Base-by-base conservation (phyloP, 2,329 filamentous ascomycete genomes). In the Phoma herbarum region DNA sequence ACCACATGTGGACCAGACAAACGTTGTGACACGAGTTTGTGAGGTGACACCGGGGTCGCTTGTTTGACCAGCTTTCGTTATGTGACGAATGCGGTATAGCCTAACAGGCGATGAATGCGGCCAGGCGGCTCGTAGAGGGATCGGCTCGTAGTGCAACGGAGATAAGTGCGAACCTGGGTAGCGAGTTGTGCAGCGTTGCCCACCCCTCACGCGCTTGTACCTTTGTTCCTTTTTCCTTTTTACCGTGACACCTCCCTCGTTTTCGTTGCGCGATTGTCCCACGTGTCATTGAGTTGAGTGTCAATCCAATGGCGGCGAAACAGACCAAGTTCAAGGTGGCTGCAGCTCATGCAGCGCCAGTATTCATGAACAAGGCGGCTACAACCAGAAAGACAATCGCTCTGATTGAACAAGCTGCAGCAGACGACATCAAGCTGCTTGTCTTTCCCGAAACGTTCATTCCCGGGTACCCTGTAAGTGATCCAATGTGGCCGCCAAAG, bases 391-490 rank as follows among this genome's bases (percentile, higher is more conserved):
- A 77, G 51, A 72, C 73, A 16, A 49, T 76, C 16, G 42, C 52
- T 8, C 62, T 78, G 37, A 75, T 78, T 39, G 70, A 76, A 56
- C 66, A 76, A 54, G 74, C 74, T 45, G 73, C 64, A 11, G 49
- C 60, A 20, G 62, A 71, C 20, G 64, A 68, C 8, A 60, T 77
- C 62, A 71, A 70, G 51, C 62, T 78, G 18, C 64, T 77, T 6
- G 74, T 75, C 4, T 78, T 76, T 45, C 74, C 75, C 3, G 75
- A 77, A 57, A 73, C 72, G 2, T 78, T 77, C 55, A 66, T 78
- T 11, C 75, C 75, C 10, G 74, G 75, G 8, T 77, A 75, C 62
- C 75, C 74, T 14, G 72, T 73, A 57, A 25, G 69, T 63, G n/a
- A 39, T 45, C 9, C 9, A 23, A 50, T 18, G 22, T 50, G 44